Evolutionary conservation across 1,284 basidiomycete species (phyloP), one percentile per base, ranked within the genome.

Genomic region (Melampsora occidentalis): DNA sequence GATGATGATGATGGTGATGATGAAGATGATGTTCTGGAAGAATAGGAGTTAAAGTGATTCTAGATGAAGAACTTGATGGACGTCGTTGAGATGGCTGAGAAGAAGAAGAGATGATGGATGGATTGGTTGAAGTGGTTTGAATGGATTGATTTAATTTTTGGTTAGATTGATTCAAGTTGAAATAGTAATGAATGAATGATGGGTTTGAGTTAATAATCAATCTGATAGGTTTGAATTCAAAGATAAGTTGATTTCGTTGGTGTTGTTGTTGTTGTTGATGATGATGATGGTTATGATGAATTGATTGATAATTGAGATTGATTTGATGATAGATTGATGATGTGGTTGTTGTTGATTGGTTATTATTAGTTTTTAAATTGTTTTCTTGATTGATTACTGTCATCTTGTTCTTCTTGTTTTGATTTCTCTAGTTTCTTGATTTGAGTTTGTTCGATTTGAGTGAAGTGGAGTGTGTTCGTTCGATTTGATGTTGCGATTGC

Each of bases 201-300:
- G 49, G 39, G 16, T 59, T 69, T n/a, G 42, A 46, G 42, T 46
- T 46, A 3, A 46, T 14, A 16, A 46, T 46, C 14, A 46, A 46
- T 46, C 42, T 12, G 9, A 46, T 46, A 46, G 42, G 42, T 46
- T 46, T 46, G 42, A 42, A 69, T 57, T 39, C 53, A 18, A 59
- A 59, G 14, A 14, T 18, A 14, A 46, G 42, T 46, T 14, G 42
- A 3, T 46, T 12, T 46, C 14, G 42, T 14, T 14, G 42, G 10
- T 46, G 42, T 14, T 46, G 42, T 12, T 46, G 42, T 14, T 5
- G 39, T 9, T 42, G 39, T 5, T 20, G 33, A 51, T 69, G 67
- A 57, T 69, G 67, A 33, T 69, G 67, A 69, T 69, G 67, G 14
- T 53, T 42, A 14, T 53, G 67, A 22, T 69, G 67, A 28, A 35